A percentile compares a stretch with the other conserved stretches of the same genome.
Conservation (phyloP, 108 stramenopile genomes). For the Conticribra weissflogii region DNA sequence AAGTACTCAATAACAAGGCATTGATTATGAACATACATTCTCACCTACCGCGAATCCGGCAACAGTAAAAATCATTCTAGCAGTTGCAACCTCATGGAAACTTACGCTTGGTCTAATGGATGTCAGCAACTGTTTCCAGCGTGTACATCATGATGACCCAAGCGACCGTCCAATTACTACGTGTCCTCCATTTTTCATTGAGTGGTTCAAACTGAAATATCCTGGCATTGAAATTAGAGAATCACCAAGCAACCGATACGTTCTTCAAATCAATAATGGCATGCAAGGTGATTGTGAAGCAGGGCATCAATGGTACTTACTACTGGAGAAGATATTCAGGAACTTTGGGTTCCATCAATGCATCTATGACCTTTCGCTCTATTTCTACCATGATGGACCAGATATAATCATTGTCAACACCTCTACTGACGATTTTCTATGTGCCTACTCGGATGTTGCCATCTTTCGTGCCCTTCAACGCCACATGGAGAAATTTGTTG, state of each 20-base stretch:
- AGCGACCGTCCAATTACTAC: not conserved
- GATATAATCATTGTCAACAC: not conserved
- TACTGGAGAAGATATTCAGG: not conserved
- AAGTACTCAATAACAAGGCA: conserved; percentile 3
- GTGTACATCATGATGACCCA: not conserved
- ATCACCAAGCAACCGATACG: not conserved
- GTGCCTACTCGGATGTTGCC: not conserved
- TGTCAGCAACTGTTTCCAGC: not conserved
- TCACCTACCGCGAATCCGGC: conserved; percentile 11
- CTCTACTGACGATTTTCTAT: conserved; percentile 7
- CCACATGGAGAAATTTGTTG: conserved; percentile 1
- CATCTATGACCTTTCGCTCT: not conserved
- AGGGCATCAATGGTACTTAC: conserved; percentile 9
- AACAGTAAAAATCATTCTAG: not conserved
- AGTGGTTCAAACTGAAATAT: conserved; percentile 7
- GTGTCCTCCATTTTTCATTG: not conserved
- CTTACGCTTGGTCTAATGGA: conserved; percentile 1
- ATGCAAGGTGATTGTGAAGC: conserved; percentile 9
- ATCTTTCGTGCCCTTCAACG: not conserved
- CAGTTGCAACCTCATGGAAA: not conserved
- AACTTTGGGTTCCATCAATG: conserved; percentile 2
- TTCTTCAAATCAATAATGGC: conserved; percentile 2
- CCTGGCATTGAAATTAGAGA: not conserved
- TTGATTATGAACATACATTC: conserved; percentile 7
- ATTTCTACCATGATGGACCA: not conserved